Base-by-base conservation (phyloP, 2,329 filamentous ascomycete genomes). In the Bipolaris sorokiniana region DNA sequence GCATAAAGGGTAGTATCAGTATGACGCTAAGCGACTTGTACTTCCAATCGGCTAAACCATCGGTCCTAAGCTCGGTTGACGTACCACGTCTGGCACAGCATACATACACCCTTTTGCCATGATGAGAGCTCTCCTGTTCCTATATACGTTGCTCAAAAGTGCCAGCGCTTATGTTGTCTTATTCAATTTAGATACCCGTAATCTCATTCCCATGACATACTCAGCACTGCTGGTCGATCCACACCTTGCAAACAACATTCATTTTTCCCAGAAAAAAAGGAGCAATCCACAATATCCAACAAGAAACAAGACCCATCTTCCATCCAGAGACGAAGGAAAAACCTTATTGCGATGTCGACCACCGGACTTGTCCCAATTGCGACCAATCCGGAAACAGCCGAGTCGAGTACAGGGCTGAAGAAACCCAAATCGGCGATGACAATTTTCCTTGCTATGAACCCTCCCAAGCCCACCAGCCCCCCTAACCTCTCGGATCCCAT, bases 351-450 rank as follows among this genome's bases (percentile, higher is more conserved):
- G 28, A 31, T 31, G 28, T 31, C 28, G 28, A 31, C 28, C 28
- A 13, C 28, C 10, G 10, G 28, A 31, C 28, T 31, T 31, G 10
- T 31, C 28, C 28, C 28, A 31, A 11, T 11, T 31, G 5, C 10
- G 3, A 11, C 28, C 10, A 31, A 42, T 28, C 54, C 49, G 54
- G 26, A 34, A 50, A 18, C 48, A 34, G 54, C 54, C 50, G 54
- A 54, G 54, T 51, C 50, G 50, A 54, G 33, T 28, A 37, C 38
- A 15, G 48, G 45, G 54, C 50, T 53, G 54, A 41, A 42, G 9
- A 23, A 42, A 42, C 28, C 28, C 28, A 45, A 49, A 57, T 57
- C 50, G 54, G 54, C 50, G 54, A 57, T 57, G 54, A 57, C 50
- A 33, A 15, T 51, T 22, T 33, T 26, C 13, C 50, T 23, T 23